Conservation (phyloP, 1,139 yeast species). For the Debaryomyces singareniensis region DNA sequence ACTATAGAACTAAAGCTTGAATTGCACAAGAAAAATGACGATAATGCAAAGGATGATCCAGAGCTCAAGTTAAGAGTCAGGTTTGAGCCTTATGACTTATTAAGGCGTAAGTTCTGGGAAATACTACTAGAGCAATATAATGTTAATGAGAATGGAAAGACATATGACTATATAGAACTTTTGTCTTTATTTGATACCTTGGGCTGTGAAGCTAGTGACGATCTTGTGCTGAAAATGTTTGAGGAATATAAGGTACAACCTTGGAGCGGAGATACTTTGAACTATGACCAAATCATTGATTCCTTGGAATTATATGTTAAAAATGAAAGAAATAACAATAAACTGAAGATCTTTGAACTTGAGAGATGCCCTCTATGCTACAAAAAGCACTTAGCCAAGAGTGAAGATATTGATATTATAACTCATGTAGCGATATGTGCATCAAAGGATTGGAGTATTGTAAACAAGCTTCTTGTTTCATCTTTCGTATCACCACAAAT, state of each 20-base stretch:
- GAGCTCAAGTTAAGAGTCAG: conserved; percentile 53
- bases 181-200: conserved; percentile 54
- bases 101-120: conserved; percentile 69
- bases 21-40: conserved; percentile 25
- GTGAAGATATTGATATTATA: conserved; percentile 60
- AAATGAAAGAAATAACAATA: conserved; percentile 11
- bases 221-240: conserved; percentile 41
- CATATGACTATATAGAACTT: conserved; percentile 50
- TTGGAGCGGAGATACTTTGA: conserved; percentile 52
- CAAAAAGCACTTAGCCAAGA: conserved; percentile 50
- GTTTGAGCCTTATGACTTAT: conserved; percentile 59
- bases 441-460: conserved; percentile 69
- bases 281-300: conserved; percentile 52
- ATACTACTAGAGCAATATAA: conserved; percentile 50
- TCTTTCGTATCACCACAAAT: conserved; percentile 73
- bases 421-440: conserved; percentile 88
- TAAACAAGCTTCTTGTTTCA: conserved; percentile 57
- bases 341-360: conserved; percentile 45
- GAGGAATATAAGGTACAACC: conserved; percentile 32
- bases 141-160: conserved; percentile 23
- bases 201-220: conserved; percentile 52
- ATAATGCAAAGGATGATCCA: conserved; percentile 45
- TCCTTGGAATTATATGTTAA: conserved; percentile 39
- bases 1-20: conserved; percentile 36
- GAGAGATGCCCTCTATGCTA: conserved; percentile 76